phyloP scores from a whole-genome alignment of 2,329 filamentous ascomycete genomes.

The Pseudogymnoascus sp. region DNA sequence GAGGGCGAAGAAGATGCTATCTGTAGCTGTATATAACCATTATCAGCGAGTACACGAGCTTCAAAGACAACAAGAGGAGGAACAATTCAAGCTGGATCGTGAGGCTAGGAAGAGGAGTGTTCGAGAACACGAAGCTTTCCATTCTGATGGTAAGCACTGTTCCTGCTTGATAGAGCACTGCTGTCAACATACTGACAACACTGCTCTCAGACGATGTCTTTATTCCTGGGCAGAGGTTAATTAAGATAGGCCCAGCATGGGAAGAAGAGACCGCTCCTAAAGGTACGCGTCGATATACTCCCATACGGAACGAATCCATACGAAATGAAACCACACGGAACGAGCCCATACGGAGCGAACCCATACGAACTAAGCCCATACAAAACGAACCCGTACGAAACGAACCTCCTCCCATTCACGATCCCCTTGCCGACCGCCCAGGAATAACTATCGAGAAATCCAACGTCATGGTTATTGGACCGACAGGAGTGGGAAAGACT shows the following conservation, averaged over 20 bases:
- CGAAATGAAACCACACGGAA: background rate
- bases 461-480: slow-evolving; percentile 83
- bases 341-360: background rate
- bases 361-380: background rate
- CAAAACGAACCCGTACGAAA: background rate
- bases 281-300: background rate
- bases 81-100: slow-evolving; percentile 58
- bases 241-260: background rate
- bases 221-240: background rate
- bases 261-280: background rate
- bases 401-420: background rate
- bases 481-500: slow-evolving; percentile 93
- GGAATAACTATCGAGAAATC: slow-evolving; percentile 70
- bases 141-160: background rate
- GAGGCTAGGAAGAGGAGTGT: slow-evolving; percentile 42
- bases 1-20: slow-evolving; percentile 86
- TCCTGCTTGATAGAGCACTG: background rate
- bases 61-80: slow-evolving; percentile 69
- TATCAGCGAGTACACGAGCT: slow-evolving; percentile 79
- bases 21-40: slow-evolving; percentile 91
- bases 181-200: background rate
- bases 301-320: background rate
- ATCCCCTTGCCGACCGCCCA: slow-evolving; percentile 15
- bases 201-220: background rate
- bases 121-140: background rate